Percentiles rank a stretch among this genome's conserved stretches.
phyloP scores from a whole-genome alignment of 306 rosid species.

The Coriaria nepalensis region DNA sequence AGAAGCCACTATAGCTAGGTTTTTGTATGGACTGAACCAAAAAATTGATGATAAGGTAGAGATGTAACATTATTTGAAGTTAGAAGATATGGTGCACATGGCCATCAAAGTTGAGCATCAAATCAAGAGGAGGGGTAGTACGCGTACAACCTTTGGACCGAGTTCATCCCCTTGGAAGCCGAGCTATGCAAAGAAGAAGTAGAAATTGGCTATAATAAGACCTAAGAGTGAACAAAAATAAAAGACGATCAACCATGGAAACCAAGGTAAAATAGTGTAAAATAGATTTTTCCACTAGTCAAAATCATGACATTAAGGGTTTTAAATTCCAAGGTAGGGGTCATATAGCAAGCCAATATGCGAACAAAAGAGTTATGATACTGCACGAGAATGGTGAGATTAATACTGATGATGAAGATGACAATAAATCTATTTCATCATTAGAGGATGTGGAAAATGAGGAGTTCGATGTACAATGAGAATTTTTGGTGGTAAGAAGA shows the following conservation, averaged over 20 bases:
- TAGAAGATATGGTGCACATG: constrained; percentile 3
- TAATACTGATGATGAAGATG: background rate
- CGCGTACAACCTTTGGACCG: background rate
- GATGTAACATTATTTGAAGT: background rate
- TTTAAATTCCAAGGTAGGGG: constrained; percentile 7
- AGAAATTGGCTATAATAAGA: background rate
- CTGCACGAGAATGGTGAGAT: constrained; percentile 1
- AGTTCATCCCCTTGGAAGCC: background rate
- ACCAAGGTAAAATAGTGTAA: constrained; percentile 6
- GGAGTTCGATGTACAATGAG: too few species aligned
- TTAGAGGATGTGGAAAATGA: background rate
- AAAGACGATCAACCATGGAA: background rate
- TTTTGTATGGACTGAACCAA: background rate
- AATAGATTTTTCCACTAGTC: background rate
- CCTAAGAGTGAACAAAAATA: too few species aligned
- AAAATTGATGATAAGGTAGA: background rate
- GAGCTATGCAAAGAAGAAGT: background rate
- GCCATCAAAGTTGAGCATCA: constrained; percentile 3
- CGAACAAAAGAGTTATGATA: constrained; percentile 1
- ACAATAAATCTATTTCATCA: background rate
- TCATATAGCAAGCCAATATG: constrained; percentile 2
- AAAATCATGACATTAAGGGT: constrained; percentile 9
- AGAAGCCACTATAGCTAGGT: background rate
- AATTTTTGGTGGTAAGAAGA: too few species aligned
- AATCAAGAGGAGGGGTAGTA: background rate